These are phyloP conservation scores for Lablab purpureus DNA, from an alignment of 306 rosid species.

Conservation along the genomic window DNA sequence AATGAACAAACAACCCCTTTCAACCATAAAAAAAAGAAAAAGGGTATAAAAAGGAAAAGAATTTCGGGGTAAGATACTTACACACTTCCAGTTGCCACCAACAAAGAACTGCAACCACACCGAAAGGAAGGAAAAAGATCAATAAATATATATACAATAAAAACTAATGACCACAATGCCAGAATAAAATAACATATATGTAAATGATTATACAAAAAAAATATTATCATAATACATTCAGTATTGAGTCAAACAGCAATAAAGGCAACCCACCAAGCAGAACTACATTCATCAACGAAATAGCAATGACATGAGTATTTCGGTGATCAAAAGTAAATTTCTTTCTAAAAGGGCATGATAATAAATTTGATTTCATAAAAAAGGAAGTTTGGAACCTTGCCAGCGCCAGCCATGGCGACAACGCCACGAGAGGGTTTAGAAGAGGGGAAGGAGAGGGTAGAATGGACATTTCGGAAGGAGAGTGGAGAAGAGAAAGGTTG, in stretches of 20 bases:
- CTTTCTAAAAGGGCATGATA: not conserved
- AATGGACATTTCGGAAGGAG: not conserved
- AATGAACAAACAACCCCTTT: not conserved
- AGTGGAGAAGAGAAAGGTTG: constrained; percentile 46
- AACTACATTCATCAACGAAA: constrained; percentile 30
- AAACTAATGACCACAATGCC: not conserved
- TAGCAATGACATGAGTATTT: too few species aligned
- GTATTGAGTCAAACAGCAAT: not conserved
- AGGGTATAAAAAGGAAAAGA: not conserved
- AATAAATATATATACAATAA: constrained; percentile 8
- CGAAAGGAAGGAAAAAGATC: constrained; percentile 18
- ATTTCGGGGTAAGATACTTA: constrained; percentile 54
- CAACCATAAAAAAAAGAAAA: not conserved
- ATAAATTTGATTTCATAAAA: too few species aligned
- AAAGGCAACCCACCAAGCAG: not conserved
- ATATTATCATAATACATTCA: not conserved
- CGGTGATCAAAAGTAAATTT: not conserved
- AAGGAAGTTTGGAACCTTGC: constrained; percentile 58
- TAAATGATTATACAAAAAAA: not conserved
- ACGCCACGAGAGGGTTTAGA: constrained; percentile 67
- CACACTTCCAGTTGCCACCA: constrained; percentile 98
- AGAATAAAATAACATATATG: not conserved
- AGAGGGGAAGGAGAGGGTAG: constrained; percentile 55
- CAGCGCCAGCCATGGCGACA: constrained; percentile 88
- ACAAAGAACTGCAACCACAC: constrained; percentile 82